Evolutionary conservation across 352 stramenopile genomes (phyloP).

Genomic region (Phytophthora rubi): DNA sequence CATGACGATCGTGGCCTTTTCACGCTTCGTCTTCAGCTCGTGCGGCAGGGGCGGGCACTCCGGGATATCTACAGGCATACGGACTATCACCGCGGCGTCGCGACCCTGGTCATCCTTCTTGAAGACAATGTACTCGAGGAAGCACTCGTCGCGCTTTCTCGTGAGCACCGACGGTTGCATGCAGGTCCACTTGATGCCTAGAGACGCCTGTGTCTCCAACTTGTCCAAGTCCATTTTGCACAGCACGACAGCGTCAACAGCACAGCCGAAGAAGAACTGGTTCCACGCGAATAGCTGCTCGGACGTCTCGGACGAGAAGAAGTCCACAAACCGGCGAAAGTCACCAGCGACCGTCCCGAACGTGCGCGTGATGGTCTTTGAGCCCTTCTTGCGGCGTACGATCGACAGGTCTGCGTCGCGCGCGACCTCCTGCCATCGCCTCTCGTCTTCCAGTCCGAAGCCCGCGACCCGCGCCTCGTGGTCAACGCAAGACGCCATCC

Average conservation of each 20-base stretch:
- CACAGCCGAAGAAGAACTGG: constrained; percentile 70
- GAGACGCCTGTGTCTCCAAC: constrained; percentile 50
- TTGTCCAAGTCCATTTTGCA: constrained; percentile 61
- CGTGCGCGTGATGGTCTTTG: constrained; percentile 46
- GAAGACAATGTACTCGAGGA: constrained; percentile 77
- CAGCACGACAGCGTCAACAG: constrained; percentile 72
- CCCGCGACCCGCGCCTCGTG: constrained; percentile 41
- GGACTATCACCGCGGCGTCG: constrained; percentile 68
- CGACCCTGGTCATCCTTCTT: constrained; percentile 60
- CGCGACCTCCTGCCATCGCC: constrained; percentile 39
- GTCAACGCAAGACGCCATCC: constrained; percentile 36
- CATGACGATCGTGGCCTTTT: constrained; percentile 55
- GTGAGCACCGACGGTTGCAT: constrained; percentile 63
- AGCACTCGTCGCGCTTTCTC: constrained; percentile 76
- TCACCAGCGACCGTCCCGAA: constrained; percentile 63
- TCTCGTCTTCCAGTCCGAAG: constrained; percentile 30
- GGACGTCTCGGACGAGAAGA: constrained; percentile 71
- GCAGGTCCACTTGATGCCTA: constrained; percentile 85
- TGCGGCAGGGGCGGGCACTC: constrained; percentile 59
- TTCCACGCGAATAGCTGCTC: constrained; percentile 74
- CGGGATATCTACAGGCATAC: constrained; percentile 61
- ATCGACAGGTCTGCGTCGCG: constrained; percentile 41
- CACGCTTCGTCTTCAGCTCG: constrained; percentile 65
- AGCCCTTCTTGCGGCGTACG: constrained; percentile 32
- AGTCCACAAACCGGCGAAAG: constrained; percentile 65